These are phyloP conservation scores for Oxyria digyna DNA, from an alignment of 148 eudicot species.

Conservation along the genomic window DNA sequence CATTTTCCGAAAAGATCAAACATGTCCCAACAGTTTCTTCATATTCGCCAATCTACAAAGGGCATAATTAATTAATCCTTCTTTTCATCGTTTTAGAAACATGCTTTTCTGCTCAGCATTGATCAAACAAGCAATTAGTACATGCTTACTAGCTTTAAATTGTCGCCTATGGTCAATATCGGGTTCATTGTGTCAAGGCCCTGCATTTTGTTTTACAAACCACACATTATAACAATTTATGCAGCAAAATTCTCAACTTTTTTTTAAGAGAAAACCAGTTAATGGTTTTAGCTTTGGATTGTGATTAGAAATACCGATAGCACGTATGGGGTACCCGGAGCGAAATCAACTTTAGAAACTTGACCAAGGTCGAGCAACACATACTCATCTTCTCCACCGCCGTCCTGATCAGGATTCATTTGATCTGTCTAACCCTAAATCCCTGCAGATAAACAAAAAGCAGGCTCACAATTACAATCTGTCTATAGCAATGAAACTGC, in stretches of 20 bases:
- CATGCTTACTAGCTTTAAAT: slow-evolving; percentile 46
- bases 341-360: slow-evolving; percentile 36
- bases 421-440: slow-evolving; percentile 15
- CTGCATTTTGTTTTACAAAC: slow-evolving; percentile 29
- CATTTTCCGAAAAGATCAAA: slow-evolving; percentile 54
- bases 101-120: background rate
- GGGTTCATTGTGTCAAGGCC: slow-evolving; percentile 74
- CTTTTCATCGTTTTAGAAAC: background rate
- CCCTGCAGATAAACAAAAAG: slow-evolving; percentile 9
- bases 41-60: slow-evolving; percentile 60
- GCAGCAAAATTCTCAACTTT: too few relatives aligned
- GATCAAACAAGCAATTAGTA: background rate
- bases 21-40: slow-evolving; percentile 84
- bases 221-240: background rate
- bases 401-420: slow-evolving; percentile 16
- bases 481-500: background rate
- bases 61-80: background rate
- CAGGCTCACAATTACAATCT: background rate
- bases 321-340: slow-evolving; percentile 56
- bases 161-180: slow-evolving; percentile 47
- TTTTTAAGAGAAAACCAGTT: too few relatives aligned
- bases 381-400: slow-evolving; percentile 44
- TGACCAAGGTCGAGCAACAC: slow-evolving; percentile 52
- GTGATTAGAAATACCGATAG: slow-evolving; percentile 33
- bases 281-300: background rate